These are phyloP conservation scores for Aspergillus ustus DNA, from an alignment of 2,329 filamentous ascomycete genomes.

Conservation along the genomic window DNA sequence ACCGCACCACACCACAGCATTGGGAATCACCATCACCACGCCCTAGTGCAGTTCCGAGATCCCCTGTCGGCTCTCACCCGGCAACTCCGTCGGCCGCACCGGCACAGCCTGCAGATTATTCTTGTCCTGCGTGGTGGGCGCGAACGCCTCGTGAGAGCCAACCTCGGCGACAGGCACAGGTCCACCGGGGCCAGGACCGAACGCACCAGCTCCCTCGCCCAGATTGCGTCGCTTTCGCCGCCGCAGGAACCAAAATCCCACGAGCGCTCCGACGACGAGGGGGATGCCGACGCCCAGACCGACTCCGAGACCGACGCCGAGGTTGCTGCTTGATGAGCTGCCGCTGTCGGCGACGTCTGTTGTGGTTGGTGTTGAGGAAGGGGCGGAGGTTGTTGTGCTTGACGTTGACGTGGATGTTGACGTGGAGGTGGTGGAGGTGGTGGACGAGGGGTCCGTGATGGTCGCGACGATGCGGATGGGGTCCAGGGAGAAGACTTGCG, in stretches of 20 bases:
- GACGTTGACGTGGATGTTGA: background rate
- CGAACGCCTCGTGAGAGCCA: background rate
- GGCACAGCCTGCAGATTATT: background rate
- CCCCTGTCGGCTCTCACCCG: background rate
- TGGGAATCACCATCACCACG: no score
- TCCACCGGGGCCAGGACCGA: background rate
- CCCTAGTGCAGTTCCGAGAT: background rate
- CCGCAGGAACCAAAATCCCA: background rate
- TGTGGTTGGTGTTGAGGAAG: background rate
- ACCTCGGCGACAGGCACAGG: background rate
- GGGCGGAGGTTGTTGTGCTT: background rate
- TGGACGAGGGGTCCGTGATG: background rate
- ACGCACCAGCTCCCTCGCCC: background rate
- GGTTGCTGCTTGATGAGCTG: background rate
- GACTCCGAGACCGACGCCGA: constrained; percentile 7
- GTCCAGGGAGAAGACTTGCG: constrained; percentile 3
- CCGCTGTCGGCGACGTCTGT: background rate
- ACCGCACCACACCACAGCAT: background rate
- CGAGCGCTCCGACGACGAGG: background rate
- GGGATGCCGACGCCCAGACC: constrained; percentile 6
- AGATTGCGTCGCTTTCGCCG: background rate
- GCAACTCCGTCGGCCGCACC: background rate
- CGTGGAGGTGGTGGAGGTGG: constrained; percentile 1
- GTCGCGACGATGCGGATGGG: constrained; percentile 8
- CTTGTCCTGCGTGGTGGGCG: background rate